These are phyloP conservation scores for Gamsiella multidivaricata DNA, from an alignment of 192 early-diverging fungal species.

Conservation along the genomic window DNA sequence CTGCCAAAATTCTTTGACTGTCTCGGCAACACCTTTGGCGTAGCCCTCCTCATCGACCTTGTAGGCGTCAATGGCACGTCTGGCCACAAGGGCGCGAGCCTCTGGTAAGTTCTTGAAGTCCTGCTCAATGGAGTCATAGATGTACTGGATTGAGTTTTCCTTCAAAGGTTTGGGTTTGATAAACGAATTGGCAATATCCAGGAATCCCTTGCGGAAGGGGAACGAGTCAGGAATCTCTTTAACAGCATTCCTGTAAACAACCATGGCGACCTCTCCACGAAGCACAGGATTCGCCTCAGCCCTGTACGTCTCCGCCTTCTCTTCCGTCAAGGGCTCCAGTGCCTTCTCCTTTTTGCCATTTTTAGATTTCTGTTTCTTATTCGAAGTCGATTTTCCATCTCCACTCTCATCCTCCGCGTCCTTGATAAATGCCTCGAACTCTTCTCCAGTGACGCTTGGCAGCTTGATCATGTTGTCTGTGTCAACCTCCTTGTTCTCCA, in stretches of 20 bases:
- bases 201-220: constrained; percentile 78
- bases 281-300: constrained; percentile 74
- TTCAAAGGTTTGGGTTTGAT: constrained; percentile 56
- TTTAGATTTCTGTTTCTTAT: constrained; percentile 39
- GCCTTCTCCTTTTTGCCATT: constrained; percentile 28
- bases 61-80: constrained; percentile 66
- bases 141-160: constrained; percentile 37
- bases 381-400: constrained; percentile 53
- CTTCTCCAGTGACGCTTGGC: constrained; percentile 66
- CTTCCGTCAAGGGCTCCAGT: constrained; percentile 46
- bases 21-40: constrained; percentile 63
- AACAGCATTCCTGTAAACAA: constrained; percentile 86
- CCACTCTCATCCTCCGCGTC: constrained; percentile 55
- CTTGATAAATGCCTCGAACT: constrained; percentile 38
- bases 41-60: constrained; percentile 59
- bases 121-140: constrained; percentile 59
- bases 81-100: constrained; percentile 66
- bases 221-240: constrained; percentile 75
- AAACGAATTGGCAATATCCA: constrained; percentile 71
- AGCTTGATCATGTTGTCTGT: constrained; percentile 65
- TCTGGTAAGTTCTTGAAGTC: constrained; percentile 69
- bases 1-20: constrained; percentile 57
- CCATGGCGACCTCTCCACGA: constrained; percentile 77
- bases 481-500: constrained; percentile 56
- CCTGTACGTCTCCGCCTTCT: constrained; percentile 61